phyloP scores from a whole-genome alignment of 2,329 filamentous ascomycete species.

The Apiospora koreana region DNA sequence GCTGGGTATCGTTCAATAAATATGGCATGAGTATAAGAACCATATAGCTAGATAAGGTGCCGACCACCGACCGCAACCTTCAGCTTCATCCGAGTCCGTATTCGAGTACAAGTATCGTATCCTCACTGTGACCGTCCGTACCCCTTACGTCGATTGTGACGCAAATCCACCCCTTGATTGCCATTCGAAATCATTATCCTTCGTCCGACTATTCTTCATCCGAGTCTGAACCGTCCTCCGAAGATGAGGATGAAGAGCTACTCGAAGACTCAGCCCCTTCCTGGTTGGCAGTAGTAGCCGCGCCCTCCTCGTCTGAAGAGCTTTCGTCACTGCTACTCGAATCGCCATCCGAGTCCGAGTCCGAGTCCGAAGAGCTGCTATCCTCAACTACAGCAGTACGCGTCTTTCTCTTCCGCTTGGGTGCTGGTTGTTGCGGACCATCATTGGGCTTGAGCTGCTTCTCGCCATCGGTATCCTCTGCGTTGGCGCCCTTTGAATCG shows the following conservation, averaged over 20 bases:
- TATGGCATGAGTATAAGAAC: background rate
- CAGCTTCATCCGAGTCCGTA: background rate
- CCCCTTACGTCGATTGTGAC: background rate
- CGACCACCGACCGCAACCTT: background rate
- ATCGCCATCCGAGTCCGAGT: slow-evolving; percentile 28
- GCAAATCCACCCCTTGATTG: background rate
- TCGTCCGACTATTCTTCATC: slow-evolving; percentile 1
- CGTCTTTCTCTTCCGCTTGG: slow-evolving; percentile 53
- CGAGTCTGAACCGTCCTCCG: background rate
- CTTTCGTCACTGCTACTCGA: slow-evolving; percentile 26
- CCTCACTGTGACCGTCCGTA: background rate
- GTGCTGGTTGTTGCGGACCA: slow-evolving; percentile 39
- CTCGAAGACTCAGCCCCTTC: background rate
- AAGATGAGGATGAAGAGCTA: slow-evolving; percentile 10
- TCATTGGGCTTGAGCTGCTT: slow-evolving; percentile 48
- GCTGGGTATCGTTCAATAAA: background rate
- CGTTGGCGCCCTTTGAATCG: slow-evolving; percentile 17
- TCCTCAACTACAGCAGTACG: slow-evolving; percentile 48
- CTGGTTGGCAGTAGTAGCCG: background rate
- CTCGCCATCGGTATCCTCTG: slow-evolving; percentile 29
- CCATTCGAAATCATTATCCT: background rate
- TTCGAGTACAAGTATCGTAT: background rate
- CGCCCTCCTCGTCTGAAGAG: slow-evolving; percentile 33
- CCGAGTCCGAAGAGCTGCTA: slow-evolving; percentile 40
- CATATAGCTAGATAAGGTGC: background rate